Evolutionary conservation across 2,329 filamentous ascomycete genomes (phyloP).

Genomic region (Mycogone perniciosa): DNA sequence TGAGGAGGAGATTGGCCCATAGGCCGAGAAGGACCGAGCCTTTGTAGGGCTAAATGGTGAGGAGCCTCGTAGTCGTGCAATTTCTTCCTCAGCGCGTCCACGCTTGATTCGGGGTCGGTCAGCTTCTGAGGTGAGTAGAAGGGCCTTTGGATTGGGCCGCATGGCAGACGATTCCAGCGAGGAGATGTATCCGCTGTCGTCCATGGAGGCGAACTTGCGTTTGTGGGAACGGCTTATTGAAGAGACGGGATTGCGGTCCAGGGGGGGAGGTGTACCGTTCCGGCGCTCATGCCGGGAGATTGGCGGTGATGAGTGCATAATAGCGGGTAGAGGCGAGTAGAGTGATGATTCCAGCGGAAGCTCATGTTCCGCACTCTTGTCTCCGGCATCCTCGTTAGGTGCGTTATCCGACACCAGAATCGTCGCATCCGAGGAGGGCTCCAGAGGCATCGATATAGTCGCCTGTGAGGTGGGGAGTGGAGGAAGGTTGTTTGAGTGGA

Average conservation of each 20-base stretch:
- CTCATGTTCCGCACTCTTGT: slow-evolving; percentile 36
- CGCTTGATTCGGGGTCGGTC: slow-evolving; percentile 78
- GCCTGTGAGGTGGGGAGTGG: slow-evolving; percentile 34
- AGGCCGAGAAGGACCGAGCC: slow-evolving; percentile 47
- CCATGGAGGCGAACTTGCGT: slow-evolving; percentile 72
- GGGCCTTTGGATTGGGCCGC: slow-evolving; percentile 58
- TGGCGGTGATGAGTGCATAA: slow-evolving; percentile 88
- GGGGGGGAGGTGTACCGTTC: slow-evolving; percentile 71
- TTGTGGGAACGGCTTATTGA: slow-evolving; percentile 64
- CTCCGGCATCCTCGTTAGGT: slow-evolving; percentile 44
- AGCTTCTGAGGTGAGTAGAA: slow-evolving; percentile 69
- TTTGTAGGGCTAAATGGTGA: slow-evolving; percentile 89
- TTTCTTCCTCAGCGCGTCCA: slow-evolving; percentile 90
- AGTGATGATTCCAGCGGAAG: slow-evolving; percentile 41
- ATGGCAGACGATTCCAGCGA: slow-evolving; percentile 87
- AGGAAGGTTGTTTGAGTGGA: slow-evolving; percentile 29
- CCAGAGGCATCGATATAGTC: slow-evolving; percentile 38
- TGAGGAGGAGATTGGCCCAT: slow-evolving; percentile 58
- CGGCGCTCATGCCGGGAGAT: slow-evolving; percentile 55
- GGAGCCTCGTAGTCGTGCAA: slow-evolving; percentile 84
- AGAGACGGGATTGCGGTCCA: slow-evolving; percentile 52
- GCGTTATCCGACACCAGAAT: slow-evolving; percentile 64
- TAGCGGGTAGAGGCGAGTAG: slow-evolving; percentile 63
- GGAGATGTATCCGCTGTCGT: slow-evolving; percentile 94
- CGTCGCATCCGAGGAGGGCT: slow-evolving; percentile 72